These are phyloP conservation scores for Leccinum proliferum DNA, from an alignment of 1,284 basidiomycete genomes.

Conservation along the genomic window DNA sequence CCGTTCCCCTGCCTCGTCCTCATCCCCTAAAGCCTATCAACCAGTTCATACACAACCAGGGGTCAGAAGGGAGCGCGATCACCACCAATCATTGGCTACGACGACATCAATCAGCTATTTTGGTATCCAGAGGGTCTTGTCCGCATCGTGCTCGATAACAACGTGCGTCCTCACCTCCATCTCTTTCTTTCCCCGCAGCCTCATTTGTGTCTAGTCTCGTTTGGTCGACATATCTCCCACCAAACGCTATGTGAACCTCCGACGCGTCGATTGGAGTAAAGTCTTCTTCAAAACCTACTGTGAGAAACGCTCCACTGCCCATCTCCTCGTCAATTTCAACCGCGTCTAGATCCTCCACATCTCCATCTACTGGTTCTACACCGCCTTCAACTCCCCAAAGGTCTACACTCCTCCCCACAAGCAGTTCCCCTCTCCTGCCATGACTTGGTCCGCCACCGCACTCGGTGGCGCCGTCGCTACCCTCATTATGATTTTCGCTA, in stretches of 20 bases:
- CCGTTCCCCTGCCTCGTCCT: too few relatives aligned
- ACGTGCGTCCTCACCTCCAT: conserved; percentile 48
- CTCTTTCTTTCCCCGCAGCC: neutral
- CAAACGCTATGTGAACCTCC: conserved; percentile 89
- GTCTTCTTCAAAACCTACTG: conserved; percentile 98
- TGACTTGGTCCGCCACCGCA: conserved; percentile 92
- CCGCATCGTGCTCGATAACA: conserved; percentile 85
- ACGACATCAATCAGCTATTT: conserved; percentile 99
- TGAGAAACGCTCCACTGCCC: conserved; percentile 89
- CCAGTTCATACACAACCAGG: conserved; percentile 93
- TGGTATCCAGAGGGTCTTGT: conserved; percentile 99
- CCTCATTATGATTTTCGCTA: conserved; percentile 87
- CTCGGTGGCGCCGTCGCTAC: conserved; percentile 90
- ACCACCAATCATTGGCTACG: conserved; percentile 97
- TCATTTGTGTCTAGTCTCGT: conserved; percentile 54
- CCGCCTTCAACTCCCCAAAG: conserved; percentile 92
- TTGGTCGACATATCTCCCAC: conserved; percentile 86
- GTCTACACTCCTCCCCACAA: conserved; percentile 52
- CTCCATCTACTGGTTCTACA: conserved; percentile 91
- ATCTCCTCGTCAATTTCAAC: conserved; percentile 96
- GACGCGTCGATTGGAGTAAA: conserved; percentile 85
- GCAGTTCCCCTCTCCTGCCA: conserved; percentile 57
- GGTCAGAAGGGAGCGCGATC: conserved; percentile 93
- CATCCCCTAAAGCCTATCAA: too few relatives aligned
- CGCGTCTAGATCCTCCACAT: conserved; percentile 95